Conservation (phyloP, 805 yeast genomes). For the Schwanniomyces sp. region DNA sequence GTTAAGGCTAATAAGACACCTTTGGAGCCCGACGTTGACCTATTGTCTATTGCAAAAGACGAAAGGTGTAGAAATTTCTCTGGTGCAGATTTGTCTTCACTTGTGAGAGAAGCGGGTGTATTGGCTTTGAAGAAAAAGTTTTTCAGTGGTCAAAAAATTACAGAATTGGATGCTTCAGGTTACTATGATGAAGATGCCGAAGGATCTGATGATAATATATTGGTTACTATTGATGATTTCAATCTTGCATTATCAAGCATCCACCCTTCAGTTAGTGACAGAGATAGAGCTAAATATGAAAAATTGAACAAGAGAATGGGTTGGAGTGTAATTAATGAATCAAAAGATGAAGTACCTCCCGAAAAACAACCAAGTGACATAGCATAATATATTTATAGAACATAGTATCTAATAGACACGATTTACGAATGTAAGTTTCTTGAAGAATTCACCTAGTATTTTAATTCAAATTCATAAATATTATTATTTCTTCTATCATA, state of each 20-base stretch:
- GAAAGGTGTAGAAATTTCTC: constrained; percentile 84
- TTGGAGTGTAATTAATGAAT: constrained; percentile 52
- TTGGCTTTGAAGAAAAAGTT: constrained; percentile 76
- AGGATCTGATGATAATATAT: constrained; percentile 32
- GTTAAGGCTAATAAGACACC: constrained; percentile 77
- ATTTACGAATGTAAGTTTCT: neutral
- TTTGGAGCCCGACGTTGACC: constrained; percentile 58
- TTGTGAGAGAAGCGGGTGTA: constrained; percentile 93
- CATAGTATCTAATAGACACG: neutral
- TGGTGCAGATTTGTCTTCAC: constrained; percentile 93
- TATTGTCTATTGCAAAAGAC: constrained; percentile 64
- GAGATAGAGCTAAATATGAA: constrained; percentile 77
- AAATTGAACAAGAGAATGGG: constrained; percentile 72
- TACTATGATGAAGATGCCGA: constrained; percentile 25
- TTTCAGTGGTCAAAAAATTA: constrained; percentile 45
- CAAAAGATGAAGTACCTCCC: constrained; percentile 7
- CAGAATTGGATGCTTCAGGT: constrained; percentile 38
- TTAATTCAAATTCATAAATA: neutral
- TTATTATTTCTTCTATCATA: neutral
- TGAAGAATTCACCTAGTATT: neutral
- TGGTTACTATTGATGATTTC: constrained; percentile 69
- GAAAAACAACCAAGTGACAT: neutral
- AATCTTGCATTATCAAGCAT: constrained; percentile 68
- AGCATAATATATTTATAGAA: neutral
- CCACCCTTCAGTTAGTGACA: constrained; percentile 88